phyloP scores from a whole-genome alignment of 805 yeast genomes.

The Groenewaldozyma salmanticensis region DNA sequence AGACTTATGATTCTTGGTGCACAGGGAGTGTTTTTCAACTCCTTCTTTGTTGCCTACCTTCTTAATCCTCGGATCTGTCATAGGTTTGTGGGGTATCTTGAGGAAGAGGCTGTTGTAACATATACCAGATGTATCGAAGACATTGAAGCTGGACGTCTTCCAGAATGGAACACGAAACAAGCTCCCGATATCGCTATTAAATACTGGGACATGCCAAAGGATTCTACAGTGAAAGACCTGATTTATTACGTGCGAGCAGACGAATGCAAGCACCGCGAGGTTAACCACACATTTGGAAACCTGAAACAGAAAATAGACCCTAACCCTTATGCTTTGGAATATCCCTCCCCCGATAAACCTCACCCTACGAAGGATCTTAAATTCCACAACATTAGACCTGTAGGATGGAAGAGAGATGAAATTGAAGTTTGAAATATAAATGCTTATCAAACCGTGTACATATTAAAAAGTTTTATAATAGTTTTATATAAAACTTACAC shows the following conservation, averaged over 20 bases:
- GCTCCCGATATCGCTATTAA: conserved; percentile 43
- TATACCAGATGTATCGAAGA: conserved; percentile 53
- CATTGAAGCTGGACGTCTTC: conserved; percentile 39
- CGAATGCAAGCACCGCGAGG: conserved; percentile 72
- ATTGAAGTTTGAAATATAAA: conserved; percentile 18
- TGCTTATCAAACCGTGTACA: not conserved
- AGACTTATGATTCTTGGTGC: conserved; percentile 46
- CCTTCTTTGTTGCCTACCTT: conserved; percentile 52
- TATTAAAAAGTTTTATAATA: not conserved
- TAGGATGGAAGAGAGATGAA: conserved; percentile 29
- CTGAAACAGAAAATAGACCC: conserved; percentile 44
- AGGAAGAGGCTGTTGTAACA: conserved; percentile 67
- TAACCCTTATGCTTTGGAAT: conserved; percentile 54
- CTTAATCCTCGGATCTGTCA: conserved; percentile 57
- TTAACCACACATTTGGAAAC: conserved; percentile 67
- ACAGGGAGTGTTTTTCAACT: conserved; percentile 62
- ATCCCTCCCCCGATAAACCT: conserved; percentile 23
- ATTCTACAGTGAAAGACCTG: conserved; percentile 49
- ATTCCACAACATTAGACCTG: conserved; percentile 18
- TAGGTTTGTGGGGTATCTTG: conserved; percentile 67
- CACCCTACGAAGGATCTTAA: conserved; percentile 28
- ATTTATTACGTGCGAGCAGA: conserved; percentile 59
- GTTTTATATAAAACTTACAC: not conserved
- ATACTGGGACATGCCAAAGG: conserved; percentile 50
- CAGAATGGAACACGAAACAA: conserved; percentile 32